phyloP scores from a whole-genome alignment of 2,329 filamentous ascomycete genomes.

The Aureobasidium sp. region DNA sequence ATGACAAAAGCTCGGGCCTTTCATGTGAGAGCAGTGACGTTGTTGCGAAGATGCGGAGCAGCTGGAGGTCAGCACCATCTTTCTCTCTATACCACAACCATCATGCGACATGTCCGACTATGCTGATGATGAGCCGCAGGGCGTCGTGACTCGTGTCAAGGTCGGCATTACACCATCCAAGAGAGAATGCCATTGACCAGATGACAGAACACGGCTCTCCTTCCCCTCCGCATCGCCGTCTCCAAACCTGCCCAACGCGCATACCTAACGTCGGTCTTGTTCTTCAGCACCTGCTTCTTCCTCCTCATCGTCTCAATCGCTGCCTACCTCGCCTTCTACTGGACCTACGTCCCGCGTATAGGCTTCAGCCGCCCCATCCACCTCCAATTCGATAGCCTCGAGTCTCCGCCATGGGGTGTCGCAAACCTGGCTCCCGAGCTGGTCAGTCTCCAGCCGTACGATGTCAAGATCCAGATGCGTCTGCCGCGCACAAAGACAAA shows the following conservation, averaged over 20 bases:
- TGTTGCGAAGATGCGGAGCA: not conserved
- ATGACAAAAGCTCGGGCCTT: not conserved
- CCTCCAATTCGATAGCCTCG: constrained; percentile 53
- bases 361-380: constrained; percentile 54
- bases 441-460: constrained; percentile 69
- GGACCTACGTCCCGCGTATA: constrained; percentile 57
- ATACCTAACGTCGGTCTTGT: constrained; percentile 52
- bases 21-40: constrained; percentile 9
- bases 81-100: not conserved
- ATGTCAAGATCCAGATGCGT: constrained; percentile 64
- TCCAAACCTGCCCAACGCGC: constrained; percentile 55
- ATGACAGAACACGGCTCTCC: constrained; percentile 42
- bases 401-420: constrained; percentile 39
- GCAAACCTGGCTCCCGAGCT: constrained; percentile 44
- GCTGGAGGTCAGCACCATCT: not conserved
- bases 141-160: not conserved
- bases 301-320: constrained; percentile 50
- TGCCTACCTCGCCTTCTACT: constrained; percentile 60
- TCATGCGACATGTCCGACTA: constrained; percentile 12
- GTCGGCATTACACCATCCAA: not conserved
- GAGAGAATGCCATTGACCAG: not conserved
- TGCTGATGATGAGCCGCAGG: constrained; percentile 2
- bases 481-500: constrained; percentile 74
- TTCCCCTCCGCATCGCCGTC: constrained; percentile 45
- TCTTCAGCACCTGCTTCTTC: constrained; percentile 42